These are phyloP conservation scores for Phtheirospermum japonicum DNA, from an alignment of 257 asterid species.

Conservation along the genomic window DNA sequence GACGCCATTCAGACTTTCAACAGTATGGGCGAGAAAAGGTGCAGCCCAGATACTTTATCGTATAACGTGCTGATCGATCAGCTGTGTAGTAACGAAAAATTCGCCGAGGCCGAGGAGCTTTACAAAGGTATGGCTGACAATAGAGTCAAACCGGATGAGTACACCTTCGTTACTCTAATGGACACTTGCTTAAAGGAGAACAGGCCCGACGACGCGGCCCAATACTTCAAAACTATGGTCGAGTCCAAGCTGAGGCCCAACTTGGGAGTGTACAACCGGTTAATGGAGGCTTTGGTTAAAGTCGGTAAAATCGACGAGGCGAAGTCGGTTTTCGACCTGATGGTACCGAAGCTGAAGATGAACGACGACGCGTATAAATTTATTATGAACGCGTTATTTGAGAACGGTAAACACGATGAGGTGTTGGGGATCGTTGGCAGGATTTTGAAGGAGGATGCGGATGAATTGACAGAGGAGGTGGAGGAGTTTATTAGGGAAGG, in stretches of 20 bases:
- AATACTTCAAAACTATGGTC: conserved; percentile 75
- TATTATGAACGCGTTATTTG: conserved; percentile 66
- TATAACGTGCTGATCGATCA: conserved; percentile 78
- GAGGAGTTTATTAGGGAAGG: conserved; percentile 69
- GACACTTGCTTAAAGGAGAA: conserved; percentile 77
- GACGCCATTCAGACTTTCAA: conserved; percentile 71
- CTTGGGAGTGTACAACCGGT: conserved; percentile 59
- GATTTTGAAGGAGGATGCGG: conserved; percentile 77
- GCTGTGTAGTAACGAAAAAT: conserved; percentile 61
- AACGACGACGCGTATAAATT: conserved; percentile 69
- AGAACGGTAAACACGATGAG: conserved; percentile 62
- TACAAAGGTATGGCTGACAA: conserved; percentile 66
- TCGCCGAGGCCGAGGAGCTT: conserved; percentile 75
- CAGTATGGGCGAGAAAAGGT: conserved; percentile 78
- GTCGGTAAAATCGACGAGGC: conserved; percentile 82
- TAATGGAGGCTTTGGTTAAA: conserved; percentile 76
- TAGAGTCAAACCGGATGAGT: conserved; percentile 78
- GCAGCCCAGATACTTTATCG: conserved; percentile 74
- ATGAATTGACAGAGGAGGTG: conserved; percentile 71
- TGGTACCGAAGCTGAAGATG: conserved; percentile 86
- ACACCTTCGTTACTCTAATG: conserved; percentile 71
- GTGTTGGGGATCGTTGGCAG: conserved; percentile 68
- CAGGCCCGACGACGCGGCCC: conserved; percentile 77
- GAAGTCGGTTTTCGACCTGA: conserved; percentile 72
- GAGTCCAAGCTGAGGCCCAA: conserved; percentile 84